phyloP scores from a whole-genome alignment of 371 early-diverging fungal species.

The Syncephalastrum racemosum region DNA sequence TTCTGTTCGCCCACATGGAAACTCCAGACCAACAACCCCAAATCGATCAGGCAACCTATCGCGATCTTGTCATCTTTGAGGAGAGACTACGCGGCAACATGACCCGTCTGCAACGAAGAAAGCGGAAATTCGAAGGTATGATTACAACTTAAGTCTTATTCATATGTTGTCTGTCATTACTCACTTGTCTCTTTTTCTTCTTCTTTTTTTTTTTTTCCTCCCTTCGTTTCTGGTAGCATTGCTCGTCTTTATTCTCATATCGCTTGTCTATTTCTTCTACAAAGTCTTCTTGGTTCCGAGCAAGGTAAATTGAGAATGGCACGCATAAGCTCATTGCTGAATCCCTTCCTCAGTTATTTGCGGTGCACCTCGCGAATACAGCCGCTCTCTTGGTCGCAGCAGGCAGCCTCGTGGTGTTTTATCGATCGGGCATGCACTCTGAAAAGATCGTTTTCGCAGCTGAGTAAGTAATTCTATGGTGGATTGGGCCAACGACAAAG shows the following conservation, averaged over 20 bases:
- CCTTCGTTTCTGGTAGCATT: no score
- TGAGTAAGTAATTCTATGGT: constrained; percentile 46
- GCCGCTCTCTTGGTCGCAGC: constrained; percentile 31
- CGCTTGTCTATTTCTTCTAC: constrained; percentile 46
- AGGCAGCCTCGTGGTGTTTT: constrained; percentile 50
- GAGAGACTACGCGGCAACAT: constrained; percentile 63
- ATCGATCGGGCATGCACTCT: constrained; percentile 62
- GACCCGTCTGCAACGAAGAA: constrained; percentile 51
- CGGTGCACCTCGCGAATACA: constrained; percentile 36
- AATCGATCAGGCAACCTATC: constrained; percentile 46
- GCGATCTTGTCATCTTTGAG: constrained; percentile 72
- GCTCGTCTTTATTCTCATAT: constrained; percentile 27
- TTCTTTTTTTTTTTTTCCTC: not conserved
- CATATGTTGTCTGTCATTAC: not conserved
- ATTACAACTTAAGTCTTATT: not conserved
- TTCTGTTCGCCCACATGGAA: not conserved
- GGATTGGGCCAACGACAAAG: no score
- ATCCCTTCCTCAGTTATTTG: constrained; percentile 19
- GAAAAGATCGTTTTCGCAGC: constrained; percentile 65
- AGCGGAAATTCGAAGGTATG: constrained; percentile 67
- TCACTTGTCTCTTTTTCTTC: not conserved
- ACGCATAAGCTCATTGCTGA: not conserved
- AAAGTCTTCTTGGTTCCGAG: constrained; percentile 52
- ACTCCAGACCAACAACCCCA: not conserved
- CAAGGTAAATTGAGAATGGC: constrained; percentile 27